Base-by-base conservation (phyloP, 768 basidiomycete genomes). In the Calocybe indica region DNA sequence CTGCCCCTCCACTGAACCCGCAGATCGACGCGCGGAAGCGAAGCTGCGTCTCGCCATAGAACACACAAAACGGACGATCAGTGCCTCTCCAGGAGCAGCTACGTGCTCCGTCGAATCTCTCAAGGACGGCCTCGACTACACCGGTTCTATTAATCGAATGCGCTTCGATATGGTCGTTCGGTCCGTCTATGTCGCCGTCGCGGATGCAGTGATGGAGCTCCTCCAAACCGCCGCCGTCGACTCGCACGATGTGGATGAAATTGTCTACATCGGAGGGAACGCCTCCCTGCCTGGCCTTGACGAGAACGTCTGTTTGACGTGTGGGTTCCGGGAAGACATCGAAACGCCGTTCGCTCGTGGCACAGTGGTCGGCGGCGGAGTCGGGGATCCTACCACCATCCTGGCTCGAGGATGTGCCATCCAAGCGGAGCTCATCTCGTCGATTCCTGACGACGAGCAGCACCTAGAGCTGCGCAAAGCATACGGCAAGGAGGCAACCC, bases 51-150 rank as follows among this genome's bases (percentile, higher is more conserved):
- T 98, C 14, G 92, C 93, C 6, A 81, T 96, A 47, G 93, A 97
- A 62, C 87, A 92, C 62, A 95, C 92, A 29, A 99, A 97, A 69
- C 83, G 93, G 54, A 92, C 92, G 0, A 75, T 98, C 54, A 85
- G 83, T 44, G 94, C 95, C 0, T 86, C 85, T 4, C 78, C 85
- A 2, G 86, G 87, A 10, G 89, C 92, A 1, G 93, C 92, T 1
- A 88, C 89, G 1, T 91, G 92, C 67, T 87, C 88, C 11, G 88
- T 99, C 54, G 93, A 96, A 67, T 90, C 88, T 0, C 77, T 99
- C 56, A 95, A 94, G 64, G 93, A 95, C 49, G 95, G 94, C 1
- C 61, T 89, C 34, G 95, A 99, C 66, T 92, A 85, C 60, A 92
- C 88, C 3, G 58, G 69, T 44, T 60, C 65, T 3, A 67, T 70